Evolutionary conservation across 1,139 yeast genomes (phyloP), one percentile per base, ranked within the genome.

Genomic region (Protomyces macrosporus): DNA sequence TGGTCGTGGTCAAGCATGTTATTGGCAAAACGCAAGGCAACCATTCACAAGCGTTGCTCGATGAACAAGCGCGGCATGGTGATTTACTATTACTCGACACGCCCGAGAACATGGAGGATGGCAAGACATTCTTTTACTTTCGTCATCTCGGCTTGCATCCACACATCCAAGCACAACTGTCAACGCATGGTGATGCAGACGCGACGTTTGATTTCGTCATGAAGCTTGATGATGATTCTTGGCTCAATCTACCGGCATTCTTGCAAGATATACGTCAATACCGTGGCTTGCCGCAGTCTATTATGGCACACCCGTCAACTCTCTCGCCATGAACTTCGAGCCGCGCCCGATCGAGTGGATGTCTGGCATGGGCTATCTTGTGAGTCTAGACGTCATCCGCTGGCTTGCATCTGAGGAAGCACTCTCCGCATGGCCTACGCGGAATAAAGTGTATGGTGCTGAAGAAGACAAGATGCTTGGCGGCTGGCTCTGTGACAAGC

Each of bases 91-190:
- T 59, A 14, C 63, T 59, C 23, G 45, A 32, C 12, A 33, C 36
- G 12, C 40, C 42, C 14, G 63, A 59, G 45, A 59, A 59, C 30
- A 53, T 59, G 58, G 52, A 59, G n/a, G 52, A 45, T 3, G 63
- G 58, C 55, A 59, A 59, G 40, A 39, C 52, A 5, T 39, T 14
- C 14, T 36, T 35, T 12, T 57, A 34, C 55, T 57, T 57, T 16
- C 23, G 36, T 23, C 48, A 42, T 10, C 16, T 42, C 12, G 16
- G 30, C 12, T 16, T 9, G 23, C n/a, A 16, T 23, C 16, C 16
- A 10, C 42, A 33, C 5, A 32, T 51, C 53, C 16, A 14, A 10
- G 55, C 36, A 3, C 34, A 37, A 35, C 16, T 42, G 40, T 34
- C 42, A 5, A 37, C 34, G 4, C 53, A 42, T 14, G 23, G 23